phyloP scores from a whole-genome alignment of 1,284 basidiomycete genomes.

The Boletellus deceptivus region DNA sequence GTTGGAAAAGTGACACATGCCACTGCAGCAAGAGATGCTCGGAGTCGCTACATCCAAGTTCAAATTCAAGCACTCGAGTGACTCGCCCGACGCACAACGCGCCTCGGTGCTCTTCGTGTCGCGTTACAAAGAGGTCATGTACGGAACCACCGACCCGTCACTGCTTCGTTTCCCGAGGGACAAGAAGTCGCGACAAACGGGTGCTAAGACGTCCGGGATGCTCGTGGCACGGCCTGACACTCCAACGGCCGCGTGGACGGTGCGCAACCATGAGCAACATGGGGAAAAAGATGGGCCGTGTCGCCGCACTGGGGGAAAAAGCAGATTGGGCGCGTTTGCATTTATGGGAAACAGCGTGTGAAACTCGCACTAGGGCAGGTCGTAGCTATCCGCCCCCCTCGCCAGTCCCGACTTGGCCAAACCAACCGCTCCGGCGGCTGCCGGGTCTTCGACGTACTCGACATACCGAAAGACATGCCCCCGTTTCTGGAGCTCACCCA shows the following conservation, averaged over 20 bases:
- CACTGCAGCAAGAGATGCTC: too few relatives aligned
- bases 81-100: too few relatives aligned
- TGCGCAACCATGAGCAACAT: conserved; percentile 80
- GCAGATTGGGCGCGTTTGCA: not conserved
- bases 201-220: conserved; percentile 75
- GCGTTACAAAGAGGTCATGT: conserved; percentile 38
- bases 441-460: conserved; percentile 65
- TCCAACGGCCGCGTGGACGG: conserved; percentile 69
- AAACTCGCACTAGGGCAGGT: conserved; percentile 32
- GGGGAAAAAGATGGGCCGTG: conserved; percentile 71
- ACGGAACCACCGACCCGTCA: conserved; percentile 79
- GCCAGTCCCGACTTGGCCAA: conserved; percentile 33
- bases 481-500: conserved; percentile 52
- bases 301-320: conserved; percentile 65
- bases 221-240: conserved; percentile 82
- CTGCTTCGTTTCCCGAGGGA: conserved; percentile 36
- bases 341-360: conserved; percentile 21
- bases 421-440: conserved; percentile 58
- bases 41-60: too few relatives aligned
- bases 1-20: too few relatives aligned
- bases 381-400: not conserved
- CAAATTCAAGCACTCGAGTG: too few relatives aligned
- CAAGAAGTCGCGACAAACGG: conserved; percentile 52
- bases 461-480: conserved; percentile 65
- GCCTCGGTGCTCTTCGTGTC: too few relatives aligned